Conservation (phyloP, 2,329 filamentous ascomycete genomes). For the Zasmidium citrigriseum region DNA sequence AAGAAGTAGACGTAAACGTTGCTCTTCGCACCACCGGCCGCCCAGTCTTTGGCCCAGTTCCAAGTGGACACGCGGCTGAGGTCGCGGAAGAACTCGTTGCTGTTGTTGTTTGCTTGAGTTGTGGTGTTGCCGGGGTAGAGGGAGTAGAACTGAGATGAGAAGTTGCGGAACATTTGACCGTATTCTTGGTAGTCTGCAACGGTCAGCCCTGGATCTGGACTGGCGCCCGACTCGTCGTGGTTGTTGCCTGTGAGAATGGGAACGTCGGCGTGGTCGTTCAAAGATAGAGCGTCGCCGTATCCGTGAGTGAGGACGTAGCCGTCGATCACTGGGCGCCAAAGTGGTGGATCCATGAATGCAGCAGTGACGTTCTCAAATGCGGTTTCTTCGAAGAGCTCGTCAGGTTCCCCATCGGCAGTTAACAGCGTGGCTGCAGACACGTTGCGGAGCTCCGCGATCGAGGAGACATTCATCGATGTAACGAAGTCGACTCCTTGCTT, state of each 20-base stretch:
- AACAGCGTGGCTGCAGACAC: slow-evolving; percentile 1
- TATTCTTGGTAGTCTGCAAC: not conserved
- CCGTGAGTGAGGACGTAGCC: slow-evolving; percentile 4
- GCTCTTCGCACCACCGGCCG: slow-evolving; percentile 25
- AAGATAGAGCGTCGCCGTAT: not conserved
- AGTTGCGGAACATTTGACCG: not conserved
- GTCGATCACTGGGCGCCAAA: slow-evolving; percentile 7
- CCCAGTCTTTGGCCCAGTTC: slow-evolving; percentile 2
- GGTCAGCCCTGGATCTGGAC: not conserved
- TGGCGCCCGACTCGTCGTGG: slow-evolving; percentile 4
- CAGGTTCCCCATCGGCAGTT: not conserved
- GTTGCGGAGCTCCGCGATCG: slow-evolving; percentile 7
- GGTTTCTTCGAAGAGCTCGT: slow-evolving; percentile 1
- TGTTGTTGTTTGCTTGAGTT: slow-evolving; percentile 46
- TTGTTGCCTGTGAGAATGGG: slow-evolving; percentile 7
- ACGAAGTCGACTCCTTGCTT: not conserved
- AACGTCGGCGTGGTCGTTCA: slow-evolving; percentile 1
- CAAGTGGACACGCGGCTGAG: slow-evolving; percentile 2
- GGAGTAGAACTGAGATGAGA: not conserved
- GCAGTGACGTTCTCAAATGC: slow-evolving; percentile 4
- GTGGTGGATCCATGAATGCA: slow-evolving; percentile 5
- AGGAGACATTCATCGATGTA: slow-evolving; percentile 4
- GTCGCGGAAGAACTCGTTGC: slow-evolving; percentile 52
- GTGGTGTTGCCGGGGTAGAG: slow-evolving; percentile 45
- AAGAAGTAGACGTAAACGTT: slow-evolving; percentile 64